Conservation (phyloP, 2,329 filamentous ascomycete species). For the Xylariaceae sp. region DNA sequence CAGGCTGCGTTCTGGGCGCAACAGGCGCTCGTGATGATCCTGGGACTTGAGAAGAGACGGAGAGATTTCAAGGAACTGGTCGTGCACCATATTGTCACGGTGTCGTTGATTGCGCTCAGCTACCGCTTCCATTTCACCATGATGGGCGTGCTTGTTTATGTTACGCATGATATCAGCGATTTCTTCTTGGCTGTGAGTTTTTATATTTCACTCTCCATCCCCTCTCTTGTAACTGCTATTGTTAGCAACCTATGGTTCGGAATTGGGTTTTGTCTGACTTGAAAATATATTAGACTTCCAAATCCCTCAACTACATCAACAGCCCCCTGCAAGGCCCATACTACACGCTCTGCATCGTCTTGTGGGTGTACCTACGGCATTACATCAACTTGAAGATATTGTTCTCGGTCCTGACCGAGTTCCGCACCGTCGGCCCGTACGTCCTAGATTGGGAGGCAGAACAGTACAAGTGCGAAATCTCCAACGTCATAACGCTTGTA, state of each 20-base stretch:
- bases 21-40: constrained; percentile 71
- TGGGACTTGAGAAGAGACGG: constrained; percentile 74
- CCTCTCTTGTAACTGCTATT: too few species aligned
- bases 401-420: constrained; percentile 63
- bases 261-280: too few species aligned
- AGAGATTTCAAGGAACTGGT: constrained; percentile 80
- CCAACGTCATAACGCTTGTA: constrained; percentile 58
- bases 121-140: constrained; percentile 81
- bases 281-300: constrained; percentile 56
- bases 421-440: constrained; percentile 63
- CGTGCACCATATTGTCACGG: constrained; percentile 73
- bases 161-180: constrained; percentile 77
- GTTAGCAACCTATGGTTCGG: too few species aligned
- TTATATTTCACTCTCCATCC: neutral
- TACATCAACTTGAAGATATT: constrained; percentile 69
- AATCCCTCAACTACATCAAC: constrained; percentile 75
- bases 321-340: constrained; percentile 67
- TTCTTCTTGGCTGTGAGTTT: constrained; percentile 68
- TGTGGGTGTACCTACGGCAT: constrained; percentile 77
- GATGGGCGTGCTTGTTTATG: constrained; percentile 76
- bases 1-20: constrained; percentile 79
- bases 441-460: constrained; percentile 64
- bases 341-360: constrained; percentile 68
- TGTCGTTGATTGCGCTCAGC: constrained; percentile 70
- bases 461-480: constrained; percentile 65